Evolutionary conservation across 208 protist genomes (phyloP).

Genomic region (Leptomonas seymouri): DNA sequence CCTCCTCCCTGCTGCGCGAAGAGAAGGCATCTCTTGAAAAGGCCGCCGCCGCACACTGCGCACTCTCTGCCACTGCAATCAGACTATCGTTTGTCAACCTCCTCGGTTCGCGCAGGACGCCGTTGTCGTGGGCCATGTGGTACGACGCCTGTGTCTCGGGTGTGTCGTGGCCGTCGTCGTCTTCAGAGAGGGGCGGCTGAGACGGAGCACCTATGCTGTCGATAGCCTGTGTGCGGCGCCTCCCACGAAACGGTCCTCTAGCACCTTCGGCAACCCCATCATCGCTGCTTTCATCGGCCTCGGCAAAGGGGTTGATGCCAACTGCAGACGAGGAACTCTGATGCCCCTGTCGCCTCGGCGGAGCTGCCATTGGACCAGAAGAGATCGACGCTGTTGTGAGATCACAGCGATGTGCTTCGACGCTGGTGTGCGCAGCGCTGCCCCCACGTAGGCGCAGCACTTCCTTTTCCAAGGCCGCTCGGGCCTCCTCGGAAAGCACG

Average conservation of each 20-base stretch:
- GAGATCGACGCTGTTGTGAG: background rate
- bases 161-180: conserved; percentile 12
- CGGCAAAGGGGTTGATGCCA: conserved; percentile 3
- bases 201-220: background rate
- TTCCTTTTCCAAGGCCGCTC: conserved; percentile 16
- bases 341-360: background rate
- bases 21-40: background rate
- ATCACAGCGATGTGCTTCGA: background rate
- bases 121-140: conserved; percentile 4
- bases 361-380: background rate
- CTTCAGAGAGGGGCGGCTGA: background rate
- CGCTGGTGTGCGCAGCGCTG: background rate
- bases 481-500: conserved; percentile 31
- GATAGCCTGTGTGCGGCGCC: background rate
- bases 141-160: conserved; percentile 19
- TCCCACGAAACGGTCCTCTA: background rate
- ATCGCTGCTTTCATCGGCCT: background rate
- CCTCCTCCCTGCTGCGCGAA: conserved; percentile 4
- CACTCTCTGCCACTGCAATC: conserved; percentile 8
- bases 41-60: background rate
- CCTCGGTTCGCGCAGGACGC: background rate
- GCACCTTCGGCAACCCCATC: background rate
- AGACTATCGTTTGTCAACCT: background rate
- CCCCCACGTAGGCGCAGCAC: conserved; percentile 1
- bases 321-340: background rate